These are phyloP conservation scores for Tetrahymena elliotti DNA, from an alignment of 73 alveolate genomes.

Conservation along the genomic window DNA sequence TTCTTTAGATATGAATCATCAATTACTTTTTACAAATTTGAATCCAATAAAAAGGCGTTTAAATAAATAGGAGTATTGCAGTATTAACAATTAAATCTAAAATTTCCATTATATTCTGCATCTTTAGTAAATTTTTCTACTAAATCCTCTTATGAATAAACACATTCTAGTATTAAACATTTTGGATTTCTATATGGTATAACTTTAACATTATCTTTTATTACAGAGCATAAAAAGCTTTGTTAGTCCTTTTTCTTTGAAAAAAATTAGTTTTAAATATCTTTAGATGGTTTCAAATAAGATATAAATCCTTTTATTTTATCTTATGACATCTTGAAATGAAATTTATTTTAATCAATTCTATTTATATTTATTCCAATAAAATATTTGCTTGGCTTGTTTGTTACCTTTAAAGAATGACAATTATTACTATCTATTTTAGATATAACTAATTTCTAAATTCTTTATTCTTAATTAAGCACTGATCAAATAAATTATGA, in stretches of 20 bases:
- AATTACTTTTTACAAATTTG: not conserved
- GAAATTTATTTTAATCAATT: not conserved
- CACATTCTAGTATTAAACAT: not conserved
- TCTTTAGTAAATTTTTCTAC: not conserved
- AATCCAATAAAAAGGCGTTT: not conserved
- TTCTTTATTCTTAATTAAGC: not conserved
- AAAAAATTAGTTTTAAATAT: not conserved
- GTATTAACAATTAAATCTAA: not conserved
- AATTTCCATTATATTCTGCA: not conserved
- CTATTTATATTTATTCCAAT: not conserved
- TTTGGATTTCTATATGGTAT: not conserved
- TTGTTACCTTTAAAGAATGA: not conserved
- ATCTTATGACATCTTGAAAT: not conserved
- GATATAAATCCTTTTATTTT: not conserved
- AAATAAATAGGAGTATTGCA: not conserved
- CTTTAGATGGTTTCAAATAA: not conserved
- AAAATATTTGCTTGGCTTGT: not conserved
- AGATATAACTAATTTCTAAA: not conserved
- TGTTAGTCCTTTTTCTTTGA: not conserved
- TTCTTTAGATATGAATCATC: not conserved
- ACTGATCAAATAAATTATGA: not conserved
- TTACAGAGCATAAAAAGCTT: not conserved
- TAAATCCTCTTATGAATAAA: not conserved
- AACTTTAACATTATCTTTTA: not conserved
- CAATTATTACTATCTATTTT: not conserved